These are phyloP conservation scores for Hydnomerulius pinastri DNA, from an alignment of 768 basidiomycete genomes.

Conservation along the genomic window DNA sequence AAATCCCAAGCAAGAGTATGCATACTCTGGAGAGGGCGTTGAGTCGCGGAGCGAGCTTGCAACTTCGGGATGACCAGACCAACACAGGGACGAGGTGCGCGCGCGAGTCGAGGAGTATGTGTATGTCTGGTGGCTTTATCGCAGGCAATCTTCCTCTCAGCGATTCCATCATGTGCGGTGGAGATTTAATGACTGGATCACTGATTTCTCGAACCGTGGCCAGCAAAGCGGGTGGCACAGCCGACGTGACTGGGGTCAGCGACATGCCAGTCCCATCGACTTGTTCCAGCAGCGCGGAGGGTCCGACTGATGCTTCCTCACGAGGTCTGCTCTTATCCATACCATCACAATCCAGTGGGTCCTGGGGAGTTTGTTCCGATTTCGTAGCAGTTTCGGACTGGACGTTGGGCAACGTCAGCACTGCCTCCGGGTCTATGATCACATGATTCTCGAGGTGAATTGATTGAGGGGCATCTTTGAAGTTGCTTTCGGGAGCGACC, in stretches of 20 bases:
- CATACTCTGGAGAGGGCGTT: slow-evolving; percentile 38
- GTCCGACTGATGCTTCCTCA: background rate
- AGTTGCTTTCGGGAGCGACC: background rate
- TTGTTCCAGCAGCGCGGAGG: background rate
- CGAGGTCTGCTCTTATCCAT: background rate
- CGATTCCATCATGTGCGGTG: background rate
- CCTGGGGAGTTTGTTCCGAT: slow-evolving; percentile 11
- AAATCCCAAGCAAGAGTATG: slow-evolving; percentile 47
- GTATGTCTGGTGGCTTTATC: slow-evolving; percentile 43
- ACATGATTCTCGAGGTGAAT: too few relatives aligned
- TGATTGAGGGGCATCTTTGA: too few relatives aligned
- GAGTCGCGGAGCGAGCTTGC: slow-evolving; percentile 26
- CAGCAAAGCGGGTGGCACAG: background rate
- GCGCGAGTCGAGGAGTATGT: slow-evolving; percentile 43
- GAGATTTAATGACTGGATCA: background rate
- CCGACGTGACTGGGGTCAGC: background rate
- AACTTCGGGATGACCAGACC: slow-evolving; percentile 39
- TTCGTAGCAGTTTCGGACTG: too few relatives aligned
- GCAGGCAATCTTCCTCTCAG: slow-evolving; percentile 20
- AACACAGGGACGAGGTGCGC: slow-evolving; percentile 40
- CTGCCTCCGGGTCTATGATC: background rate
- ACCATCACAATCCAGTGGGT: background rate
- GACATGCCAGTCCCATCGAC: background rate
- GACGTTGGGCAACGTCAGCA: too few relatives aligned
- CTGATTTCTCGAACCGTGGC: background rate